Base-by-base conservation (phyloP, 2,329 filamentous ascomycete species). In the Bipolaris sorokiniana region DNA sequence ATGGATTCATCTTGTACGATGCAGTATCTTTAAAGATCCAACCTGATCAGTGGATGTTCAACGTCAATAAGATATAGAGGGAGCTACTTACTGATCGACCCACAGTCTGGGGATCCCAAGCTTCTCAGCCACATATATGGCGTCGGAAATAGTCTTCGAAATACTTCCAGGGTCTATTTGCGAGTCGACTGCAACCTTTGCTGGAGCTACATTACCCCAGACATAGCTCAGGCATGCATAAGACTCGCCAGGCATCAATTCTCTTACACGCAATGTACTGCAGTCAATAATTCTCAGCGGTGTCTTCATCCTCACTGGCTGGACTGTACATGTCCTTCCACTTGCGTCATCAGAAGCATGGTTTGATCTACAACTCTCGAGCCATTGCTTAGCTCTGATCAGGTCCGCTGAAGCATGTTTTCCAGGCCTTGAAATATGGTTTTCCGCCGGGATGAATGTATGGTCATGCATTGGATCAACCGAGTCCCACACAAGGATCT, bases 111-210 rank as follows among this genome's bases (percentile, higher is more conserved):
- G 48, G 31, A 52, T 45, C 7, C 48, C 46, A 40, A 55, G 40
- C 6, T 51, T 11, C 18, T 31, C 11, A 33, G 51, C 45, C 26
- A 58, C 38, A 16, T 18, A 34, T 5, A 58, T 51, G 15, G 55
- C 50, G n/a, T 58, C 55, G 18, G 45, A 40, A 5, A 54, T 41
- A 2, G 51, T 54, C 23, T 58, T 53, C 2, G 49, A 45, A 18
- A 42, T 26, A 20, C 1, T 23, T 26, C 18, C 20, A 18, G 20
- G 18, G 11, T 26, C 40, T 13, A 42, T 9, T 42, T 15, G 20
- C 15, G 16, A 18, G 20, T 15, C 20, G 20, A 26, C 7, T 15
- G 20, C 5, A 42, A 20, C 18, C 7, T n/a, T 42, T 42, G 40
- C 20, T 2, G 40, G 10, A 23, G 10, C 18, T 7, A 15, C 15